These are phyloP conservation scores for Mycena olivaceomarginata DNA, from an alignment of 768 basidiomycete genomes.

Conservation along the genomic window DNA sequence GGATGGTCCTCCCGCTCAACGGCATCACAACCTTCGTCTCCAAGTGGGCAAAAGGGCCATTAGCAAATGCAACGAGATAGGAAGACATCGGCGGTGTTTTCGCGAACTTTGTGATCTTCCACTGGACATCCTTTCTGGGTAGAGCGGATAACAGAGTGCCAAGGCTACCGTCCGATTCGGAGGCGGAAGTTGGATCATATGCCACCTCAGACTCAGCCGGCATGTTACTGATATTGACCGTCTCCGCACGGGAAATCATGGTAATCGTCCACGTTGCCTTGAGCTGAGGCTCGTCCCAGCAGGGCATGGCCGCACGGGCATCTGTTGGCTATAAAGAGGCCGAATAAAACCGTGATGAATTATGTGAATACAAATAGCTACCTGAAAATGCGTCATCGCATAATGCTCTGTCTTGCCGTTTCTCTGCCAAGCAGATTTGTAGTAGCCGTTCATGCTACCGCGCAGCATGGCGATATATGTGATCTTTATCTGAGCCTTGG, in stretches of 20 bases:
- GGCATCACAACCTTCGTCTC: constrained; percentile 88
- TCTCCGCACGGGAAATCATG: constrained; percentile 84
- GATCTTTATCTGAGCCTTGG: constrained; percentile 83
- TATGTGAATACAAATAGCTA: constrained; percentile 46
- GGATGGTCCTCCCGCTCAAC: constrained; percentile 83
- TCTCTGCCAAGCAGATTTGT: constrained; percentile 79
- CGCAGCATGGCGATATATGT: constrained; percentile 81
- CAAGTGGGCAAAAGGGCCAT: constrained; percentile 84
- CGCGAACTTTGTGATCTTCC: constrained; percentile 91
- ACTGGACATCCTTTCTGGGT: constrained; percentile 61
- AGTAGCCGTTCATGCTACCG: constrained; percentile 89
- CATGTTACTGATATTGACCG: constrained; percentile 93
- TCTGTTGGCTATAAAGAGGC: constrained; percentile 80
- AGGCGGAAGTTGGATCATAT: constrained; percentile 55
- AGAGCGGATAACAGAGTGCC: constrained; percentile 10
- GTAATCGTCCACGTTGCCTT: constrained; percentile 90
- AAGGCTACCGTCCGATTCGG: constrained; percentile 38
- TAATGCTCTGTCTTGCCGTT: constrained; percentile 81
- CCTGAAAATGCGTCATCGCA: constrained; percentile 94
- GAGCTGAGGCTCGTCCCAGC: constrained; percentile 60
- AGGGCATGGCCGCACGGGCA: constrained; percentile 89
- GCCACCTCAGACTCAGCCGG: constrained; percentile 76
- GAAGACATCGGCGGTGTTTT: constrained; percentile 92
- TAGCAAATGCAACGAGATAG: constrained; percentile 93
- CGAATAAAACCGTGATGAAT: neutral